phyloP scores from a whole-genome alignment of 306 rosid genomes.

The Vigna nakashimae region DNA sequence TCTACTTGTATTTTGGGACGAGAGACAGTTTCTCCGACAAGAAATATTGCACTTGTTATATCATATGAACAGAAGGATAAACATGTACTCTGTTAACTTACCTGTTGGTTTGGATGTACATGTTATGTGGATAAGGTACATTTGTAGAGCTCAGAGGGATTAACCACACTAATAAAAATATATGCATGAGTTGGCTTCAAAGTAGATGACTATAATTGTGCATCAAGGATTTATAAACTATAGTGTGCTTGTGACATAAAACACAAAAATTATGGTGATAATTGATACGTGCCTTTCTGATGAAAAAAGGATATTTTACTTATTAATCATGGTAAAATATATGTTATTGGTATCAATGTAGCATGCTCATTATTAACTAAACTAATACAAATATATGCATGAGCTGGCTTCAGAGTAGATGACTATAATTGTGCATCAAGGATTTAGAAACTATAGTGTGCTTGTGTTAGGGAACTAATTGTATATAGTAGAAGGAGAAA shows the following conservation, averaged over 20 bases:
- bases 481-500: no score
- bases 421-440: background rate
- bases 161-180: background rate
- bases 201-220: background rate
- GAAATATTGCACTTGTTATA: background rate
- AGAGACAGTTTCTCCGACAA: background rate
- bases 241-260: background rate
- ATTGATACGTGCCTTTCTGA: background rate
- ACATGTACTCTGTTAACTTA: background rate
- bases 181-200: background rate
- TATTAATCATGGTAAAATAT: background rate
- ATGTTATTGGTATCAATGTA: background rate
- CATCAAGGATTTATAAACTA: constrained; percentile 2
- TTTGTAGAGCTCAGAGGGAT: background rate
- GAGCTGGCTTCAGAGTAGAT: background rate
- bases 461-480: no score
- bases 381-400: background rate
- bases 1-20: background rate
- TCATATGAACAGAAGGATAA: background rate
- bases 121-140: background rate
- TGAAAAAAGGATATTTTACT: background rate
- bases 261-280: background rate
- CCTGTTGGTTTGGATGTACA: background rate
- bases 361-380: constrained; percentile 9
- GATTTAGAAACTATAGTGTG: constrained; percentile 4